A percentile compares a stretch with the other conserved stretches of the same genome.
Conservation (phyloP, 2,329 filamentous ascomycete genomes). For the Lojkania enalia region DNA sequence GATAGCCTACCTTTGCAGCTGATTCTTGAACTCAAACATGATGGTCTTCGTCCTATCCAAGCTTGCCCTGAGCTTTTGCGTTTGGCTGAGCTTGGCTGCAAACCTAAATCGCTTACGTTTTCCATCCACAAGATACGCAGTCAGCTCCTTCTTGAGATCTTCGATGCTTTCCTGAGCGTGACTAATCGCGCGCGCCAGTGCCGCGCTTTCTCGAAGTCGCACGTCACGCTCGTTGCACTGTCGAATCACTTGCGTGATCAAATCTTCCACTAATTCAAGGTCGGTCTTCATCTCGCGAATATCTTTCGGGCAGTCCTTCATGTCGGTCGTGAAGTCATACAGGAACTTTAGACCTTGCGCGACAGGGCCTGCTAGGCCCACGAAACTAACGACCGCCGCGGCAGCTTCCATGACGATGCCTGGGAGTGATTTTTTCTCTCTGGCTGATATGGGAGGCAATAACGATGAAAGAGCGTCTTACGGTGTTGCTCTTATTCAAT, state of each 20-base stretch:
- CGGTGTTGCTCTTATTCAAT: conserved; percentile 14
- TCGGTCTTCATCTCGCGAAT: conserved; percentile 15
- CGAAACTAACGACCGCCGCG: conserved; percentile 15
- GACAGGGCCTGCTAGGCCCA: conserved; percentile 15
- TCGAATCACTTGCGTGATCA: conserved; percentile 16
- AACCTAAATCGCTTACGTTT: conserved; percentile 8
- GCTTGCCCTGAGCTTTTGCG: conserved; percentile 8
- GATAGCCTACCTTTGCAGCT: conserved; percentile 5
- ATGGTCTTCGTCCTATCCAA: conserved; percentile 9
- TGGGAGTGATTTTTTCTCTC: conserved; percentile 11
- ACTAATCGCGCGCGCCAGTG: conserved; percentile 6
- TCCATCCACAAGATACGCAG: conserved; percentile 7
- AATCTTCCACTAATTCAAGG: conserved; percentile 14
- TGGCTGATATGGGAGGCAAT: conserved; percentile 11
- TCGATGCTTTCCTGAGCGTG: conserved; percentile 6
- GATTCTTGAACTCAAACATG: conserved; percentile 9
- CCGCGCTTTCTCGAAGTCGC: conserved; percentile 14
- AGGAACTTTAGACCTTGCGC: conserved; percentile 16
- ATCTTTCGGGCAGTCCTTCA: conserved; percentile 16
- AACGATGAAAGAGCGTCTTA: conserved; percentile 10
- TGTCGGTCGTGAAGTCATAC: conserved; percentile 16
- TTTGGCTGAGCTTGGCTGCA: conserved; percentile 6
- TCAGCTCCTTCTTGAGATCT: conserved; percentile 9
- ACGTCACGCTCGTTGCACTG: conserved; percentile 14
- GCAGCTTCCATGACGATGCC: conserved; percentile 14